Percentiles rank a stretch among this genome's conserved stretches.
These are phyloP conservation scores for Beauveria sp. DNA, from an alignment of 2,329 filamentous ascomycete genomes.

Conservation along the genomic window DNA sequence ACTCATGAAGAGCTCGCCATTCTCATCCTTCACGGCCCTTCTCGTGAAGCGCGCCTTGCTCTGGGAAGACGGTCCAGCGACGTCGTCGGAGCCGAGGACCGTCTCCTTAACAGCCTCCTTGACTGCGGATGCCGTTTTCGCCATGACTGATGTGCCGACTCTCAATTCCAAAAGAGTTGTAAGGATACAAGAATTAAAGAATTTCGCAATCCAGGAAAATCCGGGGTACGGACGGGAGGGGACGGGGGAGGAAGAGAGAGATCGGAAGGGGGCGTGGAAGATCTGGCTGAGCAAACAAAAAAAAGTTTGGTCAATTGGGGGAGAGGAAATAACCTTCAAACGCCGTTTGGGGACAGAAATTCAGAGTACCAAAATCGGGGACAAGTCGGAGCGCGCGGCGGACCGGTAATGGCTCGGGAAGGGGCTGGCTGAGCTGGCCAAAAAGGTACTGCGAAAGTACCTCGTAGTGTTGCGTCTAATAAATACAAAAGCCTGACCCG, in stretches of 20 bases:
- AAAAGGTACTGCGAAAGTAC: background rate
- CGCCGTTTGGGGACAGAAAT: background rate
- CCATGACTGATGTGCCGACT: slow-evolving; percentile 20
- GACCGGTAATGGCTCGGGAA: slow-evolving; percentile 13
- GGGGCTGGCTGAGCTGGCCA: background rate
- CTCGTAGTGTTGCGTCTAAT: background rate
- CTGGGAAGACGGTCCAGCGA: slow-evolving; percentile 61
- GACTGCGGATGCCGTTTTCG: slow-evolving; percentile 38
- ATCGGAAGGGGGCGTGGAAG: slow-evolving; percentile 7
- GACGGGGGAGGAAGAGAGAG: background rate
- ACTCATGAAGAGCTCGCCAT: slow-evolving; percentile 73
- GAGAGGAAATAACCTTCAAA: background rate
- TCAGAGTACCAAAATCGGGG: slow-evolving; percentile 5
- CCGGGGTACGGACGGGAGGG: background rate
- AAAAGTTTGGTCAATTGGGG: slow-evolving; percentile 6
- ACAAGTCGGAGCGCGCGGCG: slow-evolving; percentile 13
- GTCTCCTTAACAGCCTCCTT: slow-evolving; percentile 73
- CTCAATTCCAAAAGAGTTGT: background rate
- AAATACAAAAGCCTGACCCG: background rate
- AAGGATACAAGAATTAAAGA: background rate
- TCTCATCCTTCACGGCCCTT: slow-evolving; percentile 67
- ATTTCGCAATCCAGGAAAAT: background rate
- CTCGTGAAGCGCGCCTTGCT: slow-evolving; percentile 68
- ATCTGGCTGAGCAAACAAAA: slow-evolving; percentile 1
- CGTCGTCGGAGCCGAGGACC: slow-evolving; percentile 57